Conservation (phyloP, 2,329 filamentous ascomycete genomes). For the Sarocladium strictum region DNA sequence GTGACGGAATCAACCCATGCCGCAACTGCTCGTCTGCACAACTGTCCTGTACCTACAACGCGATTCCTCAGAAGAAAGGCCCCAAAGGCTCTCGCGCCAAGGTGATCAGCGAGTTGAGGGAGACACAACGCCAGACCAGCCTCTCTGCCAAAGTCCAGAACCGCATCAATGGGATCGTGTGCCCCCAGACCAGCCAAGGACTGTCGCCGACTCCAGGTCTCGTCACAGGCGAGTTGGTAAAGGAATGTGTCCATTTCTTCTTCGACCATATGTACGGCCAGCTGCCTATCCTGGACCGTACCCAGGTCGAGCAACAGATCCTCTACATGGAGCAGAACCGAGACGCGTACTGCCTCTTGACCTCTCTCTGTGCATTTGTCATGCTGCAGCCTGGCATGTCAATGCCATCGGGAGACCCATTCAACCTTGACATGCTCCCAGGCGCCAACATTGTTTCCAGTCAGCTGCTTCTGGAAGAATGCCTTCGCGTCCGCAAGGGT, state of each 20-base stretch:
- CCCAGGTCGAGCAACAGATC: constrained; percentile 51
- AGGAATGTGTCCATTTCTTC: constrained; percentile 62
- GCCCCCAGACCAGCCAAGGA: constrained; percentile 38
- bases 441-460: constrained; percentile 58
- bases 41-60: constrained; percentile 67
- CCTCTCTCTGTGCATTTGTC: constrained; percentile 61
- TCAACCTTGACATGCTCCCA: constrained; percentile 49
- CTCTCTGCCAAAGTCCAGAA: constrained; percentile 57
- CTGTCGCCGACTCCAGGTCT: constrained; percentile 54
- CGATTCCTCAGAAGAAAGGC: constrained; percentile 70
- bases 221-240: constrained; percentile 56
- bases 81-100: constrained; percentile 70
- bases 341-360: constrained; percentile 59
- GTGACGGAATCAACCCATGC: constrained; percentile 65
- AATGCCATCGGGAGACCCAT: constrained; percentile 50
- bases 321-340: constrained; percentile 56
- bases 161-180: constrained; percentile 49
- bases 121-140: constrained; percentile 61
- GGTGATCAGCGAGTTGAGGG: constrained; percentile 67
- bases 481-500: constrained; percentile 56
- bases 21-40: constrained; percentile 63
- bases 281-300: constrained; percentile 56
- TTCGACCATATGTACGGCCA: constrained; percentile 61
- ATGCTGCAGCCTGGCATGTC: constrained; percentile 64
- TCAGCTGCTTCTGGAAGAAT: constrained; percentile 62